Percentiles rank a stretch among this genome's conserved stretches.
phyloP scores from a whole-genome alignment of 1,284 basidiomycete species.

The Microstroma glucosiphilum region DNA sequence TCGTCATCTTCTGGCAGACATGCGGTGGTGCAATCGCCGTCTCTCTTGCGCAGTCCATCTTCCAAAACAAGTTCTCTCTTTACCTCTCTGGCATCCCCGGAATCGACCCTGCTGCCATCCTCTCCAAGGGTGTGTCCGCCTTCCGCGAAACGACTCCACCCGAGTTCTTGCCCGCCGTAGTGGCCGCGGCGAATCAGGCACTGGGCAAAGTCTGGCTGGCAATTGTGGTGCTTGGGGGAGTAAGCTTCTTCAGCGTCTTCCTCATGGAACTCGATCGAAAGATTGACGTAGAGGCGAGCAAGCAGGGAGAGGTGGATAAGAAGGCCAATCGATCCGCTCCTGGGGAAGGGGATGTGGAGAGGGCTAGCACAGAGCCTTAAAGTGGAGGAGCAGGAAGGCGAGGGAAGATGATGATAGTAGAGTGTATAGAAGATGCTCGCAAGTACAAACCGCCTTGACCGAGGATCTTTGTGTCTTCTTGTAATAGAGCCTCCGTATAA shows the following conservation, averaged over 20 bases:
- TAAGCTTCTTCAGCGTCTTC: conserved; percentile 20
- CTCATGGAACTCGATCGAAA: conserved; percentile 29
- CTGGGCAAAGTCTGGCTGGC: conserved; percentile 22
- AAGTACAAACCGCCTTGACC: too few relatives aligned
- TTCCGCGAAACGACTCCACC: conserved; percentile 21
- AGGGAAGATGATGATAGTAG: too few relatives aligned
- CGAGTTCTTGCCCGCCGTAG: conserved; percentile 13
- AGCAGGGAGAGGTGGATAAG: background rate
- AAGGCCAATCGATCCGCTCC: too few relatives aligned
- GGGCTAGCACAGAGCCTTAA: too few relatives aligned
- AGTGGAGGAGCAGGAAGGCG: too few relatives aligned
- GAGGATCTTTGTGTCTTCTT: too few relatives aligned
- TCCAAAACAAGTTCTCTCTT: conserved; percentile 28
- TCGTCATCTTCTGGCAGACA: conserved; percentile 32
- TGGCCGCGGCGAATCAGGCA: conserved; percentile 23
- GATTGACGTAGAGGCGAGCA: background rate
- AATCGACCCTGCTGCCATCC: conserved; percentile 16
- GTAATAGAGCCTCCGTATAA: too few relatives aligned
- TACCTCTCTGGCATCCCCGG: conserved; percentile 18
- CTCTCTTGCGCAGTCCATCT: conserved; percentile 23
- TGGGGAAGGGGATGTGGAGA: too few relatives aligned
- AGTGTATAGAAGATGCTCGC: too few relatives aligned
- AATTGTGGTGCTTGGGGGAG: conserved; percentile 18
- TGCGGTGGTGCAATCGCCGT: conserved; percentile 28
- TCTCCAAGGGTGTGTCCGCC: conserved; percentile 23